Conservation (phyloP, 495 filamentous ascomycete species). For the Cercophora newfieldiana region DNA sequence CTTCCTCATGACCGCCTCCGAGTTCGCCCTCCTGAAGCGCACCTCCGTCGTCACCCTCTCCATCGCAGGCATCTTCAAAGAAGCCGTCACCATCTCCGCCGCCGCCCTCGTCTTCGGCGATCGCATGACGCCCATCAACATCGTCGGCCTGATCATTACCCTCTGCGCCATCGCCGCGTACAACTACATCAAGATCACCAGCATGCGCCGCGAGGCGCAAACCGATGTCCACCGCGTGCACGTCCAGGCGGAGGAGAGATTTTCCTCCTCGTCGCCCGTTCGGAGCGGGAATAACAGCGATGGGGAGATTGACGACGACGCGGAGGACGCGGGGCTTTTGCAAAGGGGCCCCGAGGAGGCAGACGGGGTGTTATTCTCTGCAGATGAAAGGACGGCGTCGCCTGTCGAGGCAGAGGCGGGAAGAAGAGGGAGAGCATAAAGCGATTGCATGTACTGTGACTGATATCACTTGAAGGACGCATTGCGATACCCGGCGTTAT, state of each 20-base stretch:
- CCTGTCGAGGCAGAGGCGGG: neutral
- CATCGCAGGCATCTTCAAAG: slow-evolving; percentile 98
- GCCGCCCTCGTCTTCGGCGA: slow-evolving; percentile 90
- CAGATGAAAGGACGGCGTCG: neutral
- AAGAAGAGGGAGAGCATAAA: neutral
- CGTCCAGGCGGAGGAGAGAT: slow-evolving; percentile 2
- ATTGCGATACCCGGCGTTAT: neutral
- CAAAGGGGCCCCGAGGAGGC: slow-evolving; percentile 15
- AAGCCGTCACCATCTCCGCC: slow-evolving; percentile 92
- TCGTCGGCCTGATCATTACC: slow-evolving; percentile 84
- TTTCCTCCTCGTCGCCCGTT: slow-evolving; percentile 18
- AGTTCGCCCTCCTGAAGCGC: slow-evolving; percentile 93
- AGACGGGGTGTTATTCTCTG: slow-evolving; percentile 6
- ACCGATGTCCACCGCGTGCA: slow-evolving; percentile 42
- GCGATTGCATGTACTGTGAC: neutral
- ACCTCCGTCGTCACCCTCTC: slow-evolving; percentile 94
- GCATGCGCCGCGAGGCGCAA: slow-evolving; percentile 76
- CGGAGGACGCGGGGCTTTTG: slow-evolving; percentile 30
- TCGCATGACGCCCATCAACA: slow-evolving; percentile 82
- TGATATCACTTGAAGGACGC: neutral
- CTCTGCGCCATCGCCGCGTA: slow-evolving; percentile 84
- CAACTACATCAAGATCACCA: slow-evolving; percentile 90
- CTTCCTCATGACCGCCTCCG: slow-evolving; percentile 94
- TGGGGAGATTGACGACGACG: slow-evolving; percentile 19
- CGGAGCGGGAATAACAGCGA: slow-evolving; percentile 25